Percentiles rank a stretch among this genome's conserved stretches.
Conservation (phyloP, 129 eudicot genomes). For the Lonicera japonica region DNA sequence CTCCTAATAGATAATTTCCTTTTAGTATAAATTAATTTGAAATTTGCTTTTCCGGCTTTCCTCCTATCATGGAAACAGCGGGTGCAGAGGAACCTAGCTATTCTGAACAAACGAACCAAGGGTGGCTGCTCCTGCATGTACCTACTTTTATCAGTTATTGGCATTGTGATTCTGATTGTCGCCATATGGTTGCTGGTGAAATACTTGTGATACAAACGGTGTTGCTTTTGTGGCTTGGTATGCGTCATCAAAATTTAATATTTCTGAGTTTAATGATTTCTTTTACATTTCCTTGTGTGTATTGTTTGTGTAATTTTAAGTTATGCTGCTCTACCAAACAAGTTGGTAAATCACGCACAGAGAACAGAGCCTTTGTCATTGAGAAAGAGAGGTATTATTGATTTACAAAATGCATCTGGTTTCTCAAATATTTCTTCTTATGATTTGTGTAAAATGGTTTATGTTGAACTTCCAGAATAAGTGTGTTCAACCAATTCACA, state of each 20-base stretch:
- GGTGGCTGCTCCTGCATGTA: conserved; percentile 84
- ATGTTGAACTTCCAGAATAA: too few relatives aligned
- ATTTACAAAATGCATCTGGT: too few relatives aligned
- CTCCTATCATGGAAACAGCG: conserved; percentile 40
- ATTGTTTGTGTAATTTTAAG: neutral
- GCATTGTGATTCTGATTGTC: conserved; percentile 38
- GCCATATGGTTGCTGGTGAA: conserved; percentile 52
- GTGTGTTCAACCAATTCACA: too few relatives aligned
- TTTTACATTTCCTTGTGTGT: neutral
- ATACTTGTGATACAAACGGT: conserved; percentile 35
- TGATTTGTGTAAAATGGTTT: too few relatives aligned
- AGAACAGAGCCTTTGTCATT: too few relatives aligned
- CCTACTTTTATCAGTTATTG: conserved; percentile 48
- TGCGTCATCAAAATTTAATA: neutral
- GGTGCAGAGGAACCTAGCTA: conserved; percentile 58
- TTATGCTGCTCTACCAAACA: conserved; percentile 1
- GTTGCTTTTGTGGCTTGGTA: neutral
- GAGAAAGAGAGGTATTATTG: neutral
- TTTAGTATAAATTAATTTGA: neutral
- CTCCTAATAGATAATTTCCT: too few relatives aligned
- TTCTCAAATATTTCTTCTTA: too few relatives aligned
- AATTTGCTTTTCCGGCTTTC: neutral
- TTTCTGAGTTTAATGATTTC: neutral
- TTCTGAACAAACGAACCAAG: conserved; percentile 73
- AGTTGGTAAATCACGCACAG: neutral